Percentiles rank a stretch among this genome's conserved stretches.
Evolutionary conservation across 2,329 filamentous ascomycete species (phyloP).

Genomic region (Orbilia quercus): DNA sequence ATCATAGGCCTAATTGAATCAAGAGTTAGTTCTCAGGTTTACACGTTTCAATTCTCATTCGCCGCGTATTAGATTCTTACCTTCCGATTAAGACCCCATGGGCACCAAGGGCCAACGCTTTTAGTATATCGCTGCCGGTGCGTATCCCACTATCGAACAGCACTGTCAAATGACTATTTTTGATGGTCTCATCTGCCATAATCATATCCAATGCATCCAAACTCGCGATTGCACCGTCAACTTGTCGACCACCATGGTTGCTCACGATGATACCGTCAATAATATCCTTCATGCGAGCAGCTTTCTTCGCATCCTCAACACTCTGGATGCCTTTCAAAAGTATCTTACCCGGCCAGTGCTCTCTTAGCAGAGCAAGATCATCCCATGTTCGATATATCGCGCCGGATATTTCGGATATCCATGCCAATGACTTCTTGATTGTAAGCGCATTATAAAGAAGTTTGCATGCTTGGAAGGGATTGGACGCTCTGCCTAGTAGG

Average conservation of each 20-base stretch:
- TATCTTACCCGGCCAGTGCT: constrained; percentile 51
- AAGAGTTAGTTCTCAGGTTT: too few relatives aligned
- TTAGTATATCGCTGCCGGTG: constrained; percentile 64
- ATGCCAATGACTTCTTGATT: constrained; percentile 67
- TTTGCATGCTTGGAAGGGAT: constrained; percentile 49
- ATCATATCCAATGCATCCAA: constrained; percentile 63
- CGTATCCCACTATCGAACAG: constrained; percentile 64
- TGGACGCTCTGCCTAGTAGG: constrained; percentile 35
- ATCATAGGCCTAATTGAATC: constrained; percentile 44
- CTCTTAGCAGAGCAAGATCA: constrained; percentile 62
- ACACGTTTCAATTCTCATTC: too few relatives aligned
- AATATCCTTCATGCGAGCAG: constrained; percentile 43
- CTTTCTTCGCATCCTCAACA: constrained; percentile 63
- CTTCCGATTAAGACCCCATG: constrained; percentile 65
- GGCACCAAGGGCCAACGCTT: constrained; percentile 64
- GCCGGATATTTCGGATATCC: constrained; percentile 69
- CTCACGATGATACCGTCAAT: constrained; percentile 63
- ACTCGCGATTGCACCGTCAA: constrained; percentile 62
- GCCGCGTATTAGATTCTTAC: constrained; percentile 15
- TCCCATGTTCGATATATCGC: constrained; percentile 71
- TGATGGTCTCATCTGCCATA: constrained; percentile 62
- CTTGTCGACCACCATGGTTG: constrained; percentile 65
- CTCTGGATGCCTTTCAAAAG: constrained; percentile 62
- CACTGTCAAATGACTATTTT: constrained; percentile 61
- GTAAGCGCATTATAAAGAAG: constrained; percentile 59